Percentiles rank a stretch among this genome's conserved stretches.
These are phyloP conservation scores for Aegilops umbellulata DNA, from an alignment of 176 grass and related monocot genomes.

Conservation along the genomic window DNA sequence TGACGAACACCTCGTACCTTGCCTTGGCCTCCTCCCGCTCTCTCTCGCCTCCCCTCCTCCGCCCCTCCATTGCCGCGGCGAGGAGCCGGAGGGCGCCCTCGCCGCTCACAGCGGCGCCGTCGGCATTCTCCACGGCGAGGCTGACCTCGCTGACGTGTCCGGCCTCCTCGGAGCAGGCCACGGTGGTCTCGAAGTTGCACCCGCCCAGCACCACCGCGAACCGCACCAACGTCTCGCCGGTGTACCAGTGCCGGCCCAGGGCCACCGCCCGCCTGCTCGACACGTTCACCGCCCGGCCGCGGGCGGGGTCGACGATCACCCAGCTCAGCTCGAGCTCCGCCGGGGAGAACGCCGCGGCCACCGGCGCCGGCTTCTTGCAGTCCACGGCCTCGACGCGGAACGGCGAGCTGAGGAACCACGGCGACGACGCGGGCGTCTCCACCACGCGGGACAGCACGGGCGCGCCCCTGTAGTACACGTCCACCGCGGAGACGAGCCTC, in stretches of 20 bases:
- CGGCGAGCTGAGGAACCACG: slow-evolving; percentile 62
- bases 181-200: slow-evolving; percentile 45
- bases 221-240: slow-evolving; percentile 61
- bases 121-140: slow-evolving; percentile 51
- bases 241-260: slow-evolving; percentile 66
- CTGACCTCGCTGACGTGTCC: slow-evolving; percentile 43
- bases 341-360: background rate
- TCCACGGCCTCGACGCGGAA: slow-evolving; percentile 67
- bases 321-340: slow-evolving; percentile 63
- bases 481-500: slow-evolving; percentile 64
- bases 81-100: slow-evolving; percentile 42
- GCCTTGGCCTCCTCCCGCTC: slow-evolving; percentile 30
- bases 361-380: slow-evolving; percentile 20
- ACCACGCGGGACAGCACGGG: slow-evolving; percentile 55
- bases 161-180: slow-evolving; percentile 37
- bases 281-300: slow-evolving; percentile 48
- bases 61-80: slow-evolving; percentile 37
- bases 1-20: slow-evolving; percentile 44
- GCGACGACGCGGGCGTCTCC: slow-evolving; percentile 44
- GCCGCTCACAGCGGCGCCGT: slow-evolving; percentile 50
- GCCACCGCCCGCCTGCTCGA: slow-evolving; percentile 56
- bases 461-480: slow-evolving; percentile 40
- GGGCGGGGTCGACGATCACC: slow-evolving; percentile 48
- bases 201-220: slow-evolving; percentile 60
- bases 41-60: slow-evolving; percentile 3